Percentiles rank a stretch among this genome's conserved stretches.
Conservation (phyloP, 2,329 filamentous ascomycete species). For the Aspergillus tanneri region DNA sequence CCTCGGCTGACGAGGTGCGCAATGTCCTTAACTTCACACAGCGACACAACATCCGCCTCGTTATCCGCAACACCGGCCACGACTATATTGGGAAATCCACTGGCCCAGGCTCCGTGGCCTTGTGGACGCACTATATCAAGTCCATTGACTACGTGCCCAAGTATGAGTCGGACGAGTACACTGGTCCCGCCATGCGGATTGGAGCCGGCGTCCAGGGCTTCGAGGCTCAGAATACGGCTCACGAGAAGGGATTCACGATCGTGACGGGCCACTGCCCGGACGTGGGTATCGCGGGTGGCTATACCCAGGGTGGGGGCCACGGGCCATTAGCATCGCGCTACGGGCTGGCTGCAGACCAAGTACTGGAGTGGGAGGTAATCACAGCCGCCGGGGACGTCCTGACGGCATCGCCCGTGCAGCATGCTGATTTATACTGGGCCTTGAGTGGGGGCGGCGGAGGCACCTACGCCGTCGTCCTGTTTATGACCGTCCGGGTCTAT, state of each 20-base stretch:
- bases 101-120: conserved; percentile 51
- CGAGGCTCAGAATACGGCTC: conserved; percentile 49
- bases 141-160: conserved; percentile 26
- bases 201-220: conserved; percentile 55
- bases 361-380: conserved; percentile 52
- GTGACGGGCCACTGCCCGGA: conserved; percentile 56
- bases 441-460: conserved; percentile 21
- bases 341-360: conserved; percentile 53
- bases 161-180: conserved; percentile 46
- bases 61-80: conserved; percentile 46
- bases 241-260: conserved; percentile 48
- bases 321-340: conserved; percentile 52
- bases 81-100: conserved; percentile 51
- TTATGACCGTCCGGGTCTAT: conserved; percentile 55
- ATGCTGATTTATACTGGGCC: conserved; percentile 23
- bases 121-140: conserved; percentile 33
- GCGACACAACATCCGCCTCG: conserved; percentile 27
- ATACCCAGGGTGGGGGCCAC: conserved; percentile 58
- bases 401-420: conserved; percentile 13
- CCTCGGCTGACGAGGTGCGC: conserved; percentile 1
- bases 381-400: conserved; percentile 34
- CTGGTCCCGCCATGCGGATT: conserved; percentile 53
- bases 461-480: conserved; percentile 25
- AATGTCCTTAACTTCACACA: conserved; percentile 11
- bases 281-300: conserved; percentile 60